Base-by-base conservation (phyloP, 208 protist genomes). In the Balamuthia mandrillaris region DNA sequence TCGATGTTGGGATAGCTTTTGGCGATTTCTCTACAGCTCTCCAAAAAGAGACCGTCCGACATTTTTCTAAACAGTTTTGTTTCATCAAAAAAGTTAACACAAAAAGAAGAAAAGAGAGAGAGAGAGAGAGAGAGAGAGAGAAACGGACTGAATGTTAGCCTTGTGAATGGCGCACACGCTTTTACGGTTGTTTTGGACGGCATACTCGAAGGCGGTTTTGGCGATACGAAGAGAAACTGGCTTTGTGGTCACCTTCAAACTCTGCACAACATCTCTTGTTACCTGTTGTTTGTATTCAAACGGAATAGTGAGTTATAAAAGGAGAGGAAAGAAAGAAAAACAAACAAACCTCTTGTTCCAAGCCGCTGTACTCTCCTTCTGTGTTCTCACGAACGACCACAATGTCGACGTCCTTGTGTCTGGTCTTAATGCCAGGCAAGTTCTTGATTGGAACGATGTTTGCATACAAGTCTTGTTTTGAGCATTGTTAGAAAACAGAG, bases 341-440 rank as follows among this genome's bases (percentile, higher is more conserved):
- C n/a, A n/a, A n/a, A n/a, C 54, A 58, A 1, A 79, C 87, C 74
- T 90, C 66, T 35, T 94, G 90, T 74, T 94, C 92, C 14, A 94
- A 85, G 65, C 92, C 92, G 24, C 82, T 86, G 66, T 95, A 95
- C 84, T 92, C 87, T 56, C 89, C 93, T 56, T 95, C 93, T 37
- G 93, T 94, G 83, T 95, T 95, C 61, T 95, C 92, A 70, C 93
- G 89, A 14, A 95, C 82, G 42, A 95, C 85, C 33, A 92, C 92
- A 6, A 93, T 79, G 63, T 95, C 91, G 31, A 95, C 86, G 33
- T 91, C 60, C 33, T 89, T 45, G 47, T 92, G 87, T 61, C 86
- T 84, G 10, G 89, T 92, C 74, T 90, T 89, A 83, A 85, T 84
- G 54, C 89, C 89, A 58, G 78, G 65, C 56, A 92, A 7, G 42